phyloP scores from a whole-genome alignment of 1,139 yeast species.

The Keqinozyma sinolaborantium region DNA sequence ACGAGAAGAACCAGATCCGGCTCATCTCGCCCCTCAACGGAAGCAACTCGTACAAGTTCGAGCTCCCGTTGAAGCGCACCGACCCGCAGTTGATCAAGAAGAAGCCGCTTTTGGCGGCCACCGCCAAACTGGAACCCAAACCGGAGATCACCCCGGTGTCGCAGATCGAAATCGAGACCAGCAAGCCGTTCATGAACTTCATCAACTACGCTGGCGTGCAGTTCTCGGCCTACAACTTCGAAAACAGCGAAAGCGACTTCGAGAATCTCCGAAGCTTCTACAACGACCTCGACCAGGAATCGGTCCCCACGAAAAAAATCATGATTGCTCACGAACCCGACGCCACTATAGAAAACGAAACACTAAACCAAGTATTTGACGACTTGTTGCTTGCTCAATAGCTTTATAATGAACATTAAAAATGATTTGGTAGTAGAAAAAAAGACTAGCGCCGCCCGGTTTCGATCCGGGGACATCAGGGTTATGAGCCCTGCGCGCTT shows the following conservation, averaged over 20 bases:
- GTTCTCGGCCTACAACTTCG: constrained; percentile 25
- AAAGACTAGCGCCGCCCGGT: constrained; percentile 89
- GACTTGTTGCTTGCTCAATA: constrained; percentile 7
- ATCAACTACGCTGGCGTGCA: constrained; percentile 38
- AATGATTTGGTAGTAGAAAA: too few species aligned
- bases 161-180: constrained; percentile 64
- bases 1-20: constrained; percentile 32
- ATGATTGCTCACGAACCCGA: constrained; percentile 5
- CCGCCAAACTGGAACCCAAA: not conserved
- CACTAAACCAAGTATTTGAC: constrained; percentile 6
- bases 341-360: constrained; percentile 1
- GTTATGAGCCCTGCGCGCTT: constrained; percentile 99
- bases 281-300: constrained; percentile 2
- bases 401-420: too few species aligned
- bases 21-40: constrained; percentile 46
- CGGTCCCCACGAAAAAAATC: constrained; percentile 4
- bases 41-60: constrained; percentile 38
- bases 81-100: constrained; percentile 4
- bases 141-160: constrained; percentile 37
- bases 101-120: not conserved
- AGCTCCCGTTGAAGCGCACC: constrained; percentile 29
- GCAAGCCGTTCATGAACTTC: constrained; percentile 51
- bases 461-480: constrained; percentile 99
- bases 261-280: constrained; percentile 6
- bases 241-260: constrained; percentile 5